phyloP scores from a whole-genome alignment of 176 grass and related monocot species.

The Elymus sibiricus region DNA sequence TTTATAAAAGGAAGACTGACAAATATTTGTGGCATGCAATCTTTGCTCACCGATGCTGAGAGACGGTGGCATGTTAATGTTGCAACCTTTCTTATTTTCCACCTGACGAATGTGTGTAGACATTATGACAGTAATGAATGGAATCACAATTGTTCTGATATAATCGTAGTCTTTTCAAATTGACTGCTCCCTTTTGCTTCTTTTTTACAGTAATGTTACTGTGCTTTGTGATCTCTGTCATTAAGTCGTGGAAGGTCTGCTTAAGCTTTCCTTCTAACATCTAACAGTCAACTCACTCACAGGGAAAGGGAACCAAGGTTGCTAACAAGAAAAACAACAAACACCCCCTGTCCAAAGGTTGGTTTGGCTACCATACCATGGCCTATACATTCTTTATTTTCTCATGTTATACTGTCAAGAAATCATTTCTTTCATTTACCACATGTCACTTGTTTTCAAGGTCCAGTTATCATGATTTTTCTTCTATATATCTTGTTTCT shows the following conservation, averaged over 20 bases:
- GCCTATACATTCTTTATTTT: background rate
- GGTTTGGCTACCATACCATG: background rate
- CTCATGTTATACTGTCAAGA: background rate
- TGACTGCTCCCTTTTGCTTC: background rate
- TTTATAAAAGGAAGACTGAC: background rate
- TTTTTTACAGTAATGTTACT: background rate
- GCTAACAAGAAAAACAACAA: constrained; percentile 2
- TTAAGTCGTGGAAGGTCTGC: background rate
- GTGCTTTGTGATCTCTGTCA: background rate
- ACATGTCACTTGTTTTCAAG: no score
- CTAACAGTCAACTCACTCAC: background rate
- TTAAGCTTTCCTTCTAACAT: background rate
- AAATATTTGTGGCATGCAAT: background rate
- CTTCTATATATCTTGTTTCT: no score
- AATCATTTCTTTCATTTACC: background rate
- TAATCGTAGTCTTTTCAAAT: background rate
- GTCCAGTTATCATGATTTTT: background rate
- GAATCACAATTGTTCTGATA: background rate
- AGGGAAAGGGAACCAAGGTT: constrained; percentile 6
- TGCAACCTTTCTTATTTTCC: background rate
- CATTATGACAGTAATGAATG: background rate
- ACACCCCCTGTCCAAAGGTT: constrained; percentile 27
- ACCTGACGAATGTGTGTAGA: background rate
- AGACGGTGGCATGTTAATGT: background rate
- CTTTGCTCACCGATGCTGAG: background rate